phyloP scores from a whole-genome alignment of 2,329 filamentous ascomycete species.

The Scortechinia acanthostroma region DNA sequence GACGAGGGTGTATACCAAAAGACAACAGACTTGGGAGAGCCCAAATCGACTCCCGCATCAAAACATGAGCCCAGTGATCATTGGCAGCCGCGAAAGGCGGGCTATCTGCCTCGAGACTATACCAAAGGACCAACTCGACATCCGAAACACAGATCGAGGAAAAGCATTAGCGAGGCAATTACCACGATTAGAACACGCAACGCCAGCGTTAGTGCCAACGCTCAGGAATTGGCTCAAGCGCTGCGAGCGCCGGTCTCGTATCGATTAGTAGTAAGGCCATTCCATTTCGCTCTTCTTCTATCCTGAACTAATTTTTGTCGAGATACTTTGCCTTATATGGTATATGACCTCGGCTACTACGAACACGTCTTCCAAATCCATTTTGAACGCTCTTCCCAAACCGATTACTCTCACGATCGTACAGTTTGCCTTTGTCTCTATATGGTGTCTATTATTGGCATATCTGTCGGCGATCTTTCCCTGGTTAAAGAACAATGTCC shows the following conservation, averaged over 20 bases:
- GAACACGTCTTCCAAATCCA: constrained; percentile 71
- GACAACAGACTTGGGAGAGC: background rate
- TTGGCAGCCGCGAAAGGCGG: constrained; percentile 44
- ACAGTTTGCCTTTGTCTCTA: constrained; percentile 66
- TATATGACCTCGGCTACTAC: constrained; percentile 68
- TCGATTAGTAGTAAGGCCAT: constrained; percentile 56
- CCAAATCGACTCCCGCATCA: background rate
- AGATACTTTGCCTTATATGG: constrained; percentile 63
- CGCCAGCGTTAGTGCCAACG: constrained; percentile 62
- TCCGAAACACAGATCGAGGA: constrained; percentile 44
- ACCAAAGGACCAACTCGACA: constrained; percentile 13
- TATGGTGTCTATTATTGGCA: constrained; percentile 60
- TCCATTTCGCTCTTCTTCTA: constrained; percentile 4
- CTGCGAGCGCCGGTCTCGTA: constrained; percentile 64
- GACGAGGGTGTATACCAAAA: background rate
- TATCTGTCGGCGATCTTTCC: constrained; percentile 51
- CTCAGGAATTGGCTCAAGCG: constrained; percentile 64
- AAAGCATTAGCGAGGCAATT: constrained; percentile 64
- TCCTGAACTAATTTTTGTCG: background rate
- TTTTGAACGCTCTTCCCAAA: constrained; percentile 63
- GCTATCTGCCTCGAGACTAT: constrained; percentile 29
- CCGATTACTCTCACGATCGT: constrained; percentile 64
- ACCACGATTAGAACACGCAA: constrained; percentile 55
- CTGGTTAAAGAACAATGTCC: constrained; percentile 45
- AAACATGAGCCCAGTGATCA: constrained; percentile 18